Evolutionary conservation across 2,329 filamentous ascomycete species (phyloP), one percentile per base, ranked within the genome.

Genomic region (Trichoderma afroharzianum): DNA sequence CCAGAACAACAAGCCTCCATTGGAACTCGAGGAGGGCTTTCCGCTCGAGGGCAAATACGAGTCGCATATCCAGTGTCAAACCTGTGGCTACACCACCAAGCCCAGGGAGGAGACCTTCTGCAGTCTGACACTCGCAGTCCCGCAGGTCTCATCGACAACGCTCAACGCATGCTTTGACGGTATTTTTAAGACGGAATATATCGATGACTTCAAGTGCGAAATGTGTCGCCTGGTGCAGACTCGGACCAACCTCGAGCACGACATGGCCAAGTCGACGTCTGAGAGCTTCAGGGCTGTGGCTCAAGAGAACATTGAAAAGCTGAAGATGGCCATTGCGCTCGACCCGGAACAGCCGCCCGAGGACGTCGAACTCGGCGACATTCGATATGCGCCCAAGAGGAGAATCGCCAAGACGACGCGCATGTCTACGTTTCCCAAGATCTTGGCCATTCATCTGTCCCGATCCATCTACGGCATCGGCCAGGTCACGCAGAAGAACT

Each of bases 181-280:
- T 53, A 91, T 98, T 81, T 91, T 99, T 75, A 97, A 97, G 82
- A 94, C 93, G 0, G 96, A 99, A 81, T 92, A 94, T 79, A 98
- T 99, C 75, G 95, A 98, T 74, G 96, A 97, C 79, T 99, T 97
- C 85, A 95, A 93, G 76, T 99, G 96, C 83, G 96, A 98, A 77
- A 93, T 91, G 82, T 99, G 96, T 79, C 90, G 94, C 26, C 85
- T 99, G n/a, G 82, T 93, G 57, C 92, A 97, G 80, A 94, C 94
- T 4, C 83, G 93, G 68, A 85, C 90, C 33, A 81, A 87, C 64
- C 88, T 93, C 74, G 84, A 88, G 73, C 83, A 85, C 7, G 90
- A 94, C 74, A 79, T 91, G 39, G 81, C 83, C 39, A 87, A 83
- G 70, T 85, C 88, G 4, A 85, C 80, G 26, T 88, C 88, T 0